These are phyloP conservation scores for Macadamia integrifolia DNA, from an alignment of 164 flowering plant species.

Conservation along the genomic window DNA sequence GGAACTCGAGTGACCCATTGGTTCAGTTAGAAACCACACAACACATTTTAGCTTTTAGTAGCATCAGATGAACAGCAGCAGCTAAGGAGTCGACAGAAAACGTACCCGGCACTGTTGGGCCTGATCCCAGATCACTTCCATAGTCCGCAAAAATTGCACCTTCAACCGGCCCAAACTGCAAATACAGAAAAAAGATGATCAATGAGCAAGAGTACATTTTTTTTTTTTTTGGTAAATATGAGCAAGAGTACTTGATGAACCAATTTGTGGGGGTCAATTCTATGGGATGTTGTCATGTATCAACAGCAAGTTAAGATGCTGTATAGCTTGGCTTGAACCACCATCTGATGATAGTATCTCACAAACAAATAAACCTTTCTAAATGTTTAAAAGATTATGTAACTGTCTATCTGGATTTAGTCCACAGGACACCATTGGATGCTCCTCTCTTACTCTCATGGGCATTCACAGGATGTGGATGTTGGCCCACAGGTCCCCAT, in stretches of 20 bases:
- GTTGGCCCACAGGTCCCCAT: too few relatives aligned
- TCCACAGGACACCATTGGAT: too few relatives aligned
- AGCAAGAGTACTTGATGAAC: not conserved
- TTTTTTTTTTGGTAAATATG: not conserved
- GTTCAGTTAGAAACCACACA: not conserved
- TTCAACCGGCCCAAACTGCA: conserved; percentile 82
- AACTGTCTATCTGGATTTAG: too few relatives aligned
- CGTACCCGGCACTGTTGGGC: conserved; percentile 76
- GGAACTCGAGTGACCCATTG: not conserved
- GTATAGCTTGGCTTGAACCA: too few relatives aligned
- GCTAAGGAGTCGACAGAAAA: not conserved
- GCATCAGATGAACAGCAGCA: not conserved
- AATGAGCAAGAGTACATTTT: not conserved
- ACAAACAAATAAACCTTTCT: too few relatives aligned
- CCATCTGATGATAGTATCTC: too few relatives aligned
- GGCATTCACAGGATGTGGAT: too few relatives aligned
- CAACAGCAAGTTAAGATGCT: too few relatives aligned
- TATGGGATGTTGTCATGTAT: too few relatives aligned
- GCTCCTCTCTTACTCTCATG: too few relatives aligned
- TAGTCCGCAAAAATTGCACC: conserved; percentile 81
- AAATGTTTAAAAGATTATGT: too few relatives aligned
- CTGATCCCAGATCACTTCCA: conserved; percentile 94
- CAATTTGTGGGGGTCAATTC: too few relatives aligned
- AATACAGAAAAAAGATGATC: not conserved
- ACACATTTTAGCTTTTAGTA: not conserved